Evolutionary conservation across 2,329 filamentous ascomycete species (phyloP).

Genomic region (Diaporthe destruens): DNA sequence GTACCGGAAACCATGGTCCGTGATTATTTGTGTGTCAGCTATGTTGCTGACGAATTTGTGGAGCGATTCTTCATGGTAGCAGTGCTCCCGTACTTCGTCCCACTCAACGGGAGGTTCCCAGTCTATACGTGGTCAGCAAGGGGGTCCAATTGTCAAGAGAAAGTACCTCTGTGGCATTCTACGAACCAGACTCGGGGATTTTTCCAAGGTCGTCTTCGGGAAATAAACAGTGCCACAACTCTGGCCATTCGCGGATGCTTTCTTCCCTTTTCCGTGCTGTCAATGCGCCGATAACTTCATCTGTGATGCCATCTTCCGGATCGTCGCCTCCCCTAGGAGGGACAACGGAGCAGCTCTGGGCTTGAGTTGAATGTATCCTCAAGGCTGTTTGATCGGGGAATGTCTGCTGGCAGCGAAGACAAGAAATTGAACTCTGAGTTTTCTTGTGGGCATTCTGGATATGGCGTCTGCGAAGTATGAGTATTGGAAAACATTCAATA

Average conservation of each 20-base stretch:
- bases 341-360: background rate
- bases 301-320: slow-evolving; percentile 29
- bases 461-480: background rate
- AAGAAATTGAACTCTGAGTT: background rate
- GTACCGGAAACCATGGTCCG: background rate
- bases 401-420: background rate
- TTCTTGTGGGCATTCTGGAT: background rate
- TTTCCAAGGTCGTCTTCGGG: background rate
- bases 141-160: background rate
- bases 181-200: slow-evolving; percentile 2
- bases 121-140: background rate
- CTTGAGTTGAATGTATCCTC: background rate
- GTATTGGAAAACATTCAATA: background rate
- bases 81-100: slow-evolving; percentile 10
- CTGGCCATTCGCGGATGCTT: background rate
- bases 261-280: background rate
- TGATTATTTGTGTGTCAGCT: fast-evolving
- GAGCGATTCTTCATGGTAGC: background rate
- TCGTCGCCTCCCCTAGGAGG: background rate
- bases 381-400: background rate
- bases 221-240: slow-evolving; percentile 1
- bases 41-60: background rate
- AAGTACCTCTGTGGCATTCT: fast-evolving
- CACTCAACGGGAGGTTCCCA: slow-evolving; percentile 5
- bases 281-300: background rate